These are phyloP conservation scores for Aureobasidium musti DNA, from an alignment of 2,329 filamentous ascomycete species.

Conservation along the genomic window DNA sequence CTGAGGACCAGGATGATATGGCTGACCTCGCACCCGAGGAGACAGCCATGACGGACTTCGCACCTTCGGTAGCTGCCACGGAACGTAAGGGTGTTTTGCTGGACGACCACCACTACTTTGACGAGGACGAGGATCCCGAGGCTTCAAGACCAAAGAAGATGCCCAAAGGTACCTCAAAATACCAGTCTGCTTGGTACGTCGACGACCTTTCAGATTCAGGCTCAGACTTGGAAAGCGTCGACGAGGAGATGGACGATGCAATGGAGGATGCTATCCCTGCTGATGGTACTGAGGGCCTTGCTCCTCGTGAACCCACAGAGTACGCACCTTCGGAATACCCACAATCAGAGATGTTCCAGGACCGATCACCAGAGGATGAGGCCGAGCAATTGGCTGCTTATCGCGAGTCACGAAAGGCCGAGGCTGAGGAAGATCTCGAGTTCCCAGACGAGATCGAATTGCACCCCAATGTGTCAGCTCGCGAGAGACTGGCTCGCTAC, in stretches of 20 bases:
- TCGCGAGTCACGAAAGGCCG: constrained; percentile 72
- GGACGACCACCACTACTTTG: constrained; percentile 98
- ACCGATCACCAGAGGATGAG: constrained; percentile 77
- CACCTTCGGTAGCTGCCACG: constrained; percentile 52
- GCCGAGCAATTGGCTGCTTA: constrained; percentile 79
- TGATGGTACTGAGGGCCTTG: constrained; percentile 74
- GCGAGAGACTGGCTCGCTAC: constrained; percentile 83
- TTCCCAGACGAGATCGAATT: constrained; percentile 98
- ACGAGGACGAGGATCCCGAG: constrained; percentile 67
- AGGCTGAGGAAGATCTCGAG: constrained; percentile 86
- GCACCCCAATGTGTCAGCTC: constrained; percentile 79
- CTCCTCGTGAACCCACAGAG: constrained; percentile 57
- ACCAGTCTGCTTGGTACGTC: constrained; percentile 93
- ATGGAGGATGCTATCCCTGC: constrained; percentile 64
- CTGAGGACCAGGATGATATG: constrained; percentile 78
- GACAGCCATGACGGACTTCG: constrained; percentile 65
- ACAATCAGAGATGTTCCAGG: constrained; percentile 88
- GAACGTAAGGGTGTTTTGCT: constrained; percentile 80
- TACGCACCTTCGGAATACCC: constrained; percentile 81
- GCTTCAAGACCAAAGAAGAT: constrained; percentile 68
- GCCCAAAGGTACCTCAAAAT: constrained; percentile 88
- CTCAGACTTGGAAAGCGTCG: constrained; percentile 72
- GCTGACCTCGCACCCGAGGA: constrained; percentile 85
- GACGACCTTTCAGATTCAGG: constrained; percentile 79
- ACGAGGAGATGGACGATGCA: constrained; percentile 59